A percentile compares a stretch with the other conserved stretches of the same genome.
These are phyloP conservation scores for Scedosporium apiospermum DNA, from an alignment of 2,329 filamentous ascomycete genomes.

Conservation along the genomic window DNA sequence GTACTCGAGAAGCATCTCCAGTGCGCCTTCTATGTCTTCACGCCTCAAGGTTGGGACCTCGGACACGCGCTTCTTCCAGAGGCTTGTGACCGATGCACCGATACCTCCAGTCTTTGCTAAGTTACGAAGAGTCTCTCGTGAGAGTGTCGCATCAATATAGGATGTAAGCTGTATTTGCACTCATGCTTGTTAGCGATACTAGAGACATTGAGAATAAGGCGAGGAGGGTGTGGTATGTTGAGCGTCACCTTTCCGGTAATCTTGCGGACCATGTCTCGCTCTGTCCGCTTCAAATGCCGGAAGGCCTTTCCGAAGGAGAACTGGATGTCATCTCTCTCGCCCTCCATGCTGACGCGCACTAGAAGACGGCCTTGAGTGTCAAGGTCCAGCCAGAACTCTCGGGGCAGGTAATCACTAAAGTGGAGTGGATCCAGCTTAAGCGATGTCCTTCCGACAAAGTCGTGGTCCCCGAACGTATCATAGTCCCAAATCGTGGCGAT, in stretches of 20 bases:
- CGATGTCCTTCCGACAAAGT: constrained; percentile 93
- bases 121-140: constrained; percentile 65
- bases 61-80: constrained; percentile 53
- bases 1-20: constrained; percentile 81
- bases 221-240: neutral
- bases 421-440: constrained; percentile 96
- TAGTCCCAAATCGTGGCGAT: constrained; percentile 98
- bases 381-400: constrained; percentile 95
- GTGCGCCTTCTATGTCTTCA: constrained; percentile 67
- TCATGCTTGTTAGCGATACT: neutral
- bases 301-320: constrained; percentile 99
- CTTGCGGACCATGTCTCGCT: constrained; percentile 95
- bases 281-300: constrained; percentile 85
- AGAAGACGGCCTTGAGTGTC: constrained; percentile 89
- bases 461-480: constrained; percentile 93
- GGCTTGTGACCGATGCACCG: constrained; percentile 62
- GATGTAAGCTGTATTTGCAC: constrained; percentile 61
- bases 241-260: constrained; percentile 84
- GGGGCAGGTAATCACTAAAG: constrained; percentile 89
- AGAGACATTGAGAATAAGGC: neutral
- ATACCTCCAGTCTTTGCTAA: constrained; percentile 63
- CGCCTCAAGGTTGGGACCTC: constrained; percentile 49
- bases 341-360: constrained; percentile 94
- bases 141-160: constrained; percentile 86
- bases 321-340: constrained; percentile 94